Evolutionary conservation across 2,329 filamentous ascomycete species (phyloP).

Genomic region (Pseudopithomyces chartarum): DNA sequence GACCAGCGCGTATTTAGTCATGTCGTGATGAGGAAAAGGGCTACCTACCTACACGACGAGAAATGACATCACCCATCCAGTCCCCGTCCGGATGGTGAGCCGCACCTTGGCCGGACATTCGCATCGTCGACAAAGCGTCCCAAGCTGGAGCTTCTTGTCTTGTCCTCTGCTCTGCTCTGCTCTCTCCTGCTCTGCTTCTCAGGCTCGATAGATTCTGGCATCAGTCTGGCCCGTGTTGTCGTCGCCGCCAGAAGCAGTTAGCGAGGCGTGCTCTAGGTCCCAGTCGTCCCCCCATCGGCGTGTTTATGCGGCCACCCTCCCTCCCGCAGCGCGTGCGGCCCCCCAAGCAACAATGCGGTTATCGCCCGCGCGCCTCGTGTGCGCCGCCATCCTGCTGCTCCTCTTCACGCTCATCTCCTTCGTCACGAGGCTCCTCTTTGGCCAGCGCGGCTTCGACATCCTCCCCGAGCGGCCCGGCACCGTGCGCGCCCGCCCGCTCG

Average conservation of each 20-base stretch:
- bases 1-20: too few relatives aligned
- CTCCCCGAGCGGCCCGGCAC: constrained; percentile 31
- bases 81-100: too few relatives aligned
- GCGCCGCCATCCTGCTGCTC: constrained; percentile 30
- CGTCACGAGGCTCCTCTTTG: constrained; percentile 28
- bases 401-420: constrained; percentile 27
- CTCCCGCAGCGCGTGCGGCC: background rate
- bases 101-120: too few relatives aligned
- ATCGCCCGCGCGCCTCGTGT: constrained; percentile 41
- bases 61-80: too few relatives aligned
- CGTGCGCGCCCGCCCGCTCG: constrained; percentile 18
- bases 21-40: too few relatives aligned
- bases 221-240: too few relatives aligned
- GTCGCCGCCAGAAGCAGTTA: background rate
- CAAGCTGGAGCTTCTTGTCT: too few relatives aligned
- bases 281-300: background rate
- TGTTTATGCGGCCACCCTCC: background rate
- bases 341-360: constrained; percentile 29
- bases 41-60: too few relatives aligned
- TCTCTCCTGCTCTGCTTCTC: too few relatives aligned
- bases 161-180: too few relatives aligned
- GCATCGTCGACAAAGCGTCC: too few relatives aligned
- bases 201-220: too few relatives aligned
- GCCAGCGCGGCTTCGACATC: constrained; percentile 38
- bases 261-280: background rate